phyloP scores from a whole-genome alignment of 1,284 basidiomycete genomes.

The Baeospora myosura region DNA sequence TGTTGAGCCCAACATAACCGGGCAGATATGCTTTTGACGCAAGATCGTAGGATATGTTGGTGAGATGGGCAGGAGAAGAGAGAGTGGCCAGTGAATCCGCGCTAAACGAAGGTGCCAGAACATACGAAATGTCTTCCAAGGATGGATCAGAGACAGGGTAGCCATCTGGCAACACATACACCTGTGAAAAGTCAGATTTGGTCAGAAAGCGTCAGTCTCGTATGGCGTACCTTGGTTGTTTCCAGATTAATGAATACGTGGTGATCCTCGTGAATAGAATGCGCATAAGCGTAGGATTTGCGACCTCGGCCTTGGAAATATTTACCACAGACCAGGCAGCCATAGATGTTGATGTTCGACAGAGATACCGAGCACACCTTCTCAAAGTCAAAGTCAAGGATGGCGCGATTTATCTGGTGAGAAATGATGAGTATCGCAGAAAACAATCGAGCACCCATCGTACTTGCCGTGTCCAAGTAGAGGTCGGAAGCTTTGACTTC shows the following conservation, averaged over 20 bases:
- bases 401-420: constrained; percentile 74
- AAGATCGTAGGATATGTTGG: constrained; percentile 79
- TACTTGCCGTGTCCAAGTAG: constrained; percentile 86
- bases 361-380: constrained; percentile 95
- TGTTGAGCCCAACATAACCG: constrained; percentile 95
- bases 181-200: constrained; percentile 39
- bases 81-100: constrained; percentile 42
- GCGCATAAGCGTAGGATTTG: constrained; percentile 90
- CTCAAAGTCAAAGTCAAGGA: constrained; percentile 98
- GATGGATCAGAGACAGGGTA: constrained; percentile 95
- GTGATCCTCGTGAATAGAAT: constrained; percentile 96
- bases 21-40: constrained; percentile 77
- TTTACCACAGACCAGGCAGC: constrained; percentile 96
- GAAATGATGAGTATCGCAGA: constrained; percentile 10
- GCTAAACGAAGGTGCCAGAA: constrained; percentile 82
- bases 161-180: constrained; percentile 97
- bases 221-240: constrained; percentile 69
- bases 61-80: constrained; percentile 54
- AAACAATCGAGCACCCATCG: constrained; percentile 20
- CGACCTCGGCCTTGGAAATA: constrained; percentile 97
- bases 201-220: constrained; percentile 10
- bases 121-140: constrained; percentile 88
- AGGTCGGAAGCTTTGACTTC: constrained; percentile 64
- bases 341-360: constrained; percentile 96
- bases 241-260: constrained; percentile 97